A percentile compares a stretch with the other conserved stretches of the same genome.
Conservation (phyloP, 345 rosid genomes). For the Cochlearia excelsa region DNA sequence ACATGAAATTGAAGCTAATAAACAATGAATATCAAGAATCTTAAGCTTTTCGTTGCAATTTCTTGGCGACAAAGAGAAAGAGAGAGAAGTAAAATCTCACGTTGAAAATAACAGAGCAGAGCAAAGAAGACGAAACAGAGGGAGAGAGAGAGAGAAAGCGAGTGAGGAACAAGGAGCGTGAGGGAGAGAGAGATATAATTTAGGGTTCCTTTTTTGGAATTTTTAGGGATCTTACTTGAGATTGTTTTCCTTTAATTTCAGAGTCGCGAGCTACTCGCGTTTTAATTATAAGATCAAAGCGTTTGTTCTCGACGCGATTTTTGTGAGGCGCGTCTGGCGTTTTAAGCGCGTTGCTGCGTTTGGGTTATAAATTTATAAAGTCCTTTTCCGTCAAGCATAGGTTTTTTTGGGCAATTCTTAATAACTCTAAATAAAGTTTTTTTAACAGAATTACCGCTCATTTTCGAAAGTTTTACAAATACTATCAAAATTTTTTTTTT, state of each 20-base stretch:
- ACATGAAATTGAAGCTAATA: no score
- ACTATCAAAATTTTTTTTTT: no score
- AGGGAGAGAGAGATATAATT: constrained; percentile 34
- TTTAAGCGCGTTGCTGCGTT: constrained; percentile 15
- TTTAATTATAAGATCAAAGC: constrained; percentile 15
- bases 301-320: constrained; percentile 35
- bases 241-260: neutral
- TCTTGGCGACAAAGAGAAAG: constrained; percentile 20
- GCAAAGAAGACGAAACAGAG: neutral
- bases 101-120: constrained; percentile 20
- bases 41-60: constrained; percentile 17
- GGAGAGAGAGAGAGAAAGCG: constrained; percentile 28
- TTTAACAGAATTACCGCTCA: no score
- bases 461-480: no score
- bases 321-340: neutral
- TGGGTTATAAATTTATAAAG: no score
- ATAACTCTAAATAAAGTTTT: no score
- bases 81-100: constrained; percentile 8
- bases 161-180: constrained; percentile 40
- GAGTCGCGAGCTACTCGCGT: constrained; percentile 25
- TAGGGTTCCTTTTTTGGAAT: constrained; percentile 40
- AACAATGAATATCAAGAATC: constrained; percentile 3
- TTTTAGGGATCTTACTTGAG: constrained; percentile 39
- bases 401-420: no score
- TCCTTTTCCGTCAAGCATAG: no score